Evolutionary conservation across 352 stramenopile species (phyloP).

Genomic region (Phytophthora podocarpi): DNA sequence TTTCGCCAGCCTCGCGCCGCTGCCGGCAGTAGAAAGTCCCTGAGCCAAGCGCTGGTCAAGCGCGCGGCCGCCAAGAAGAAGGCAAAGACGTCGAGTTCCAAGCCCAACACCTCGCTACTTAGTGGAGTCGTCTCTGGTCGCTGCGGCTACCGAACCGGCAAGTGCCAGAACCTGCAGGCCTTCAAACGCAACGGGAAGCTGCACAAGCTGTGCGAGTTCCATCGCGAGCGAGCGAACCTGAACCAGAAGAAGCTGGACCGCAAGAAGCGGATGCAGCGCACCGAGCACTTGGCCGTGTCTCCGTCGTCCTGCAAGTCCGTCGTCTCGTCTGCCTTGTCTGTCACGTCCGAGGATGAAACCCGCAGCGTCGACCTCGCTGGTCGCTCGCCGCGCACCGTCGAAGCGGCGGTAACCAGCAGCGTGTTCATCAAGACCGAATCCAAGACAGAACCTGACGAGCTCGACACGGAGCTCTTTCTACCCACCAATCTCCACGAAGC

Average conservation of each 20-base stretch:
- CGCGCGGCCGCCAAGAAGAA: slow-evolving; percentile 10
- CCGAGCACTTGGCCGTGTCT: slow-evolving; percentile 5
- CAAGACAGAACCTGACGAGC: slow-evolving; percentile 15
- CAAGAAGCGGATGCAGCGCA: slow-evolving; percentile 79
- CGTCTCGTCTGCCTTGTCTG: slow-evolving; percentile 34
- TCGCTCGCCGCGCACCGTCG: slow-evolving; percentile 58
- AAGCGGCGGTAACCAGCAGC: slow-evolving; percentile 41
- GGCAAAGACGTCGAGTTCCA: slow-evolving; percentile 4
- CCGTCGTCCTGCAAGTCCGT: slow-evolving; percentile 45
- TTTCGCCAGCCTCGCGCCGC: not conserved
- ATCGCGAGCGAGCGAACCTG: slow-evolving; percentile 82
- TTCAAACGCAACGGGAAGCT: slow-evolving; percentile 85
- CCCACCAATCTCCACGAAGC: slow-evolving; percentile 73
- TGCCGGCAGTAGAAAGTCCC: slow-evolving; percentile 10
- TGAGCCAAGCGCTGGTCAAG: slow-evolving; percentile 12
- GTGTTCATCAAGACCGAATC: slow-evolving; percentile 25
- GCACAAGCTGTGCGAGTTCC: slow-evolving; percentile 88
- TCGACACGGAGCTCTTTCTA: slow-evolving; percentile 27
- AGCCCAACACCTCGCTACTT: slow-evolving; percentile 13
- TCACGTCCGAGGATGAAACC: slow-evolving; percentile 48
- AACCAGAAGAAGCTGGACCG: slow-evolving; percentile 89
- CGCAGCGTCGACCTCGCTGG: slow-evolving; percentile 30
- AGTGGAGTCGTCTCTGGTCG: slow-evolving; percentile 34
- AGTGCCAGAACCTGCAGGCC: slow-evolving; percentile 80
- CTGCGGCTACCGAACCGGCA: slow-evolving; percentile 83